phyloP scores from a whole-genome alignment of 73 alveolate genomes.

The Symbiodinium natans region DNA sequence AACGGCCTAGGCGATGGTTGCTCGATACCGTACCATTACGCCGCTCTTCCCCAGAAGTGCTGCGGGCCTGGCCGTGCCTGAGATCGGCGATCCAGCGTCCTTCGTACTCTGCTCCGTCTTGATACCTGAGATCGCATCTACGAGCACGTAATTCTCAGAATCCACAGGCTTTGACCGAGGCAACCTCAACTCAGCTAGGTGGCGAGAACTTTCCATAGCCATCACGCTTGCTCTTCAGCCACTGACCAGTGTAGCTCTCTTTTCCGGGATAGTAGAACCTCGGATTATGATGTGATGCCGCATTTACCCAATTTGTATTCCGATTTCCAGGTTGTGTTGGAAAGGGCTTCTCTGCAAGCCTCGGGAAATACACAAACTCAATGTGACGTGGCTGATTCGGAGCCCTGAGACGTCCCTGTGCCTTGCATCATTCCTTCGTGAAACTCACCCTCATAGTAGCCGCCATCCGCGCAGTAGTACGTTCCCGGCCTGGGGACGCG shows the following conservation, averaged over 20 bases:
- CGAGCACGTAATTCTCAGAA: neutral
- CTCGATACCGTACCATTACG: too few relatives aligned
- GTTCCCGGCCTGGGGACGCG: slow-evolving; percentile 49
- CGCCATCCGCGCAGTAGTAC: slow-evolving; percentile 80
- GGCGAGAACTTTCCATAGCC: slow-evolving; percentile 77
- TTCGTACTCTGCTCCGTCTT: slow-evolving; percentile 75
- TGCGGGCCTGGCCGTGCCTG: slow-evolving; percentile 64
- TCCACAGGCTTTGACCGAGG: neutral
- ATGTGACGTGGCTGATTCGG: neutral
- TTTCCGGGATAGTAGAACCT: slow-evolving; percentile 53
- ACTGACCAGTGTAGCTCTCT: slow-evolving; percentile 65
- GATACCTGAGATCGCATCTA: neutral
- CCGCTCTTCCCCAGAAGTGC: too few relatives aligned
- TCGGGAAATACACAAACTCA: neutral
- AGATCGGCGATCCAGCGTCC: slow-evolving; percentile 91
- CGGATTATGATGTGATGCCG: neutral
- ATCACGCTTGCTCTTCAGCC: slow-evolving; percentile 76
- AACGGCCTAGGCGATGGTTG: too few relatives aligned
- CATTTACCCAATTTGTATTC: too few relatives aligned
- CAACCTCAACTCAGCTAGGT: neutral
- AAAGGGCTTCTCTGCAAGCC: too few relatives aligned
- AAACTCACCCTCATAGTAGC: slow-evolving; percentile 80
- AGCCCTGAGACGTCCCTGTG: slow-evolving; percentile 28
- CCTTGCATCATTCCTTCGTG: slow-evolving; percentile 88
- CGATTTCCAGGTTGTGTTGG: too few relatives aligned